Base-by-base conservation (phyloP, 2,329 filamentous ascomycete species). In the Scedosporium dehoogii region DNA sequence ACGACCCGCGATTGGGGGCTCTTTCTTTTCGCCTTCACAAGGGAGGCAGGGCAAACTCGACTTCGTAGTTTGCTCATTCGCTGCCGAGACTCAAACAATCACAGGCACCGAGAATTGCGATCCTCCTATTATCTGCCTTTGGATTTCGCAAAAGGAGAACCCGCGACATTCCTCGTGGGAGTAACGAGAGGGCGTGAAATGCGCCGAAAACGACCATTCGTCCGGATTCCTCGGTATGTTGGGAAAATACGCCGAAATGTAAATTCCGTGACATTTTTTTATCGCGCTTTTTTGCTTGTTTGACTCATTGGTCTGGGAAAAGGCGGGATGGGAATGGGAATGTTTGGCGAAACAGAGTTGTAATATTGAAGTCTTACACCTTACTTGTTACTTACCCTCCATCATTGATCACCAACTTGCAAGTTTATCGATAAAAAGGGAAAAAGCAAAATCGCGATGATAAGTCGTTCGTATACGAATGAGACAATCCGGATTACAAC, bases 1-100 rank as follows among this genome's bases (percentile, higher is more conserved):
- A 72, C 71, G 64, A 70, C 68, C 67, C 70, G 68, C 69, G 67
- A 66, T 66, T 65, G 62, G 58, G 48, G 58, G 16, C 48, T 53
- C 23, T n/a, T n/a, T 53, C 6, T 53, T 53, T 53, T 38, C 33
- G 33, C 33, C 33, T 38, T 38, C 33, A 38, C 33, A 38, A 38
- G 33, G 33, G 33, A 38, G 33, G 10, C 33, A 38, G 33, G 33
- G 33, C 33, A 38, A 38, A 38, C 10, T 38, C 10, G 3, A 27
- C 25, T 3, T 3, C 3, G 25, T 4, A 38, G 33, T 38, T 38
- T 38, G 33, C 33, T 38, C 33, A 38, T 38, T 38, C 33, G 33
- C 33, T 38, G 33, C 33, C 10, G 33, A 38, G 33, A 38, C 33
- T 33, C 33, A 12, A 38, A 38, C 33, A 38, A 38, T 38, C 33